Evolutionary conservation across 164 flowering plant species (phyloP).

Genomic region (Vitis rotundifolia): DNA sequence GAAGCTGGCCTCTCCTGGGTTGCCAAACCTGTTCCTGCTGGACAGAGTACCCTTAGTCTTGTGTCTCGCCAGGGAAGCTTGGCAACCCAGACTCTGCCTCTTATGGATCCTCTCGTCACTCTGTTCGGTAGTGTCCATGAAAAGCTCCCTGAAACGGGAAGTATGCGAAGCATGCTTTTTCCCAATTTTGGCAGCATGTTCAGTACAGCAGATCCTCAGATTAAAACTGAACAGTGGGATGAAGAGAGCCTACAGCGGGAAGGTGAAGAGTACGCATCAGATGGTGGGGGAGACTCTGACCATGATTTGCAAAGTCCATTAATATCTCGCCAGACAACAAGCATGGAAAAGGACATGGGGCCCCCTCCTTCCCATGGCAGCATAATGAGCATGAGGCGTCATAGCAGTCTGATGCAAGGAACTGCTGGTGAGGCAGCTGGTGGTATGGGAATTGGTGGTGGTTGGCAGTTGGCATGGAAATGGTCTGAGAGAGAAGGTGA

Average conservation of each 20-base stretch:
- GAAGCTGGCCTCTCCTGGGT: slow-evolving; percentile 85
- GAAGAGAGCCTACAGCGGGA: slow-evolving; percentile 44
- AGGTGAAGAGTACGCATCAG: slow-evolving; percentile 40
- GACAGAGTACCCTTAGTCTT: slow-evolving; percentile 65
- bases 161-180: slow-evolving; percentile 55
- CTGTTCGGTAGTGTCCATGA: slow-evolving; percentile 94
- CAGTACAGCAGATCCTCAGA: slow-evolving; percentile 42
- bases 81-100: slow-evolving; percentile 51
- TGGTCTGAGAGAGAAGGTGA: slow-evolving; percentile 50
- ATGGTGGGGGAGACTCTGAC: slow-evolving; percentile 50
- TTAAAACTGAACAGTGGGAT: slow-evolving; percentile 51
- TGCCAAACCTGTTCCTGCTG: slow-evolving; percentile 82
- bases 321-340: slow-evolving; percentile 59
- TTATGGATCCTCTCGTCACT: slow-evolving; percentile 89
- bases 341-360: slow-evolving; percentile 48
- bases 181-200: slow-evolving; percentile 77
- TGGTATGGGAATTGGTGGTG: slow-evolving; percentile 63
- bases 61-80: slow-evolving; percentile 80
- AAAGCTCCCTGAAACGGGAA: slow-evolving; percentile 72
- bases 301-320: slow-evolving; percentile 61
- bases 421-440: slow-evolving; percentile 30
- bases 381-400: slow-evolving; percentile 36
- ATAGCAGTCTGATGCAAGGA: slow-evolving; percentile 35
- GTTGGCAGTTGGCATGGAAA: slow-evolving; percentile 76
- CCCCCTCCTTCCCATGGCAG: slow-evolving; percentile 39